Evolutionary conservation across 495 filamentous ascomycete genomes (phyloP), one percentile per base, ranked within the genome.

Genomic region (Glonium stellatum): DNA sequence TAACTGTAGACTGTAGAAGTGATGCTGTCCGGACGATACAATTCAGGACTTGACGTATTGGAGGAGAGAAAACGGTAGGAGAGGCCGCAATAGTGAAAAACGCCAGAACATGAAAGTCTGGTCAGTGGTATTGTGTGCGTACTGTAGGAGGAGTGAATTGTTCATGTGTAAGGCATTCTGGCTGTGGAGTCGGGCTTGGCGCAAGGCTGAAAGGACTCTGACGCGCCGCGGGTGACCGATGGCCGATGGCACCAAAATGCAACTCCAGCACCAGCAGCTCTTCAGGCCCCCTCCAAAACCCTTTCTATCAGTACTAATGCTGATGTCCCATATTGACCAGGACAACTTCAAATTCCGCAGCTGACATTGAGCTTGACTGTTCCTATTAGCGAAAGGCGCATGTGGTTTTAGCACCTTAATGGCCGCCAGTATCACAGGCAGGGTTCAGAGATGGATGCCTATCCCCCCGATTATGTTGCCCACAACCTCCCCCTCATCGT

Each of bases 401-500:
- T 18, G 18, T 18, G 18, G 10, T 44, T 44, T 44, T 44, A 44
- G 39, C 18, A 44, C 39, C 39, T 44, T 44, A 44, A 44, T 44
- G 39, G 39, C 39, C 13, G 10, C 4, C 39, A 18, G 21, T 52
- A 13, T 18, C 39, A 63, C 63, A 61, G 57, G 48, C 57, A 59
- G 50, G 54, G 8, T 59, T 1, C 41, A 50, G 58, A 47, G 27
- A 96, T 96, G 91, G 90, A 96, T 76, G 90, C 83, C 61, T 96
- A 93, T 74, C 89, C 90, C 41, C 70, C 78, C 64, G 84, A 85
- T 68, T 92, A 90, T 74, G 76, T 92, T 74, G 80, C 83, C 72
- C 90, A 91, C 73, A 90, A 89, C 70, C 76, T 89, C 59, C 91
- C 91, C 15, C 80, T 93, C 37, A 74, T 96, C 58, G 72, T 95